Evolutionary conservation across 495 filamentous ascomycete species (phyloP).

Genomic region (Penicillium parvum): DNA sequence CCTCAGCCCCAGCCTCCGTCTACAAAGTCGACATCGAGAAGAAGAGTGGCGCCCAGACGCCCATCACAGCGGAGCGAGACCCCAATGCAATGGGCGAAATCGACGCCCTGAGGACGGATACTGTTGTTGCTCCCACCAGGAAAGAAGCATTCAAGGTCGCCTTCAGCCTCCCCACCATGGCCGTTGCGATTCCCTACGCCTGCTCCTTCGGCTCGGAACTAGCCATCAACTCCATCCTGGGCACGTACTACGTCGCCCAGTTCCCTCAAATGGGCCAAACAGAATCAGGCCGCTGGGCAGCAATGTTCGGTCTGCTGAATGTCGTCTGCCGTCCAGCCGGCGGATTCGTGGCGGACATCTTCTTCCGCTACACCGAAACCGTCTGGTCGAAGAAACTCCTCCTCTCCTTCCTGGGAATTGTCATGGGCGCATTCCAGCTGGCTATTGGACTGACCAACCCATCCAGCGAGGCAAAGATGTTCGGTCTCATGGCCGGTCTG

Average conservation of each 20-base stretch:
- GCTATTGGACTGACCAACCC: conserved; percentile 65
- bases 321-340: conserved; percentile 69
- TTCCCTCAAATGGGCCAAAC: conserved; percentile 74
- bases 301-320: conserved; percentile 90
- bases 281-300: conserved; percentile 68
- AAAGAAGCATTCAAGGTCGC: conserved; percentile 54
- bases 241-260: conserved; percentile 72
- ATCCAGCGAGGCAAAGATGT: conserved; percentile 57
- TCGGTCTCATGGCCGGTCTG: conserved; percentile 69
- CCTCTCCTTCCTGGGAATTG: conserved; percentile 57
- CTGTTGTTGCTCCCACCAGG: conserved; percentile 61
- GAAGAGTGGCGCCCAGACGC: conserved; percentile 33
- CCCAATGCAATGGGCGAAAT: conserved; percentile 51
- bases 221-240: conserved; percentile 78
- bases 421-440: conserved; percentile 64
- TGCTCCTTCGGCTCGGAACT: conserved; percentile 86
- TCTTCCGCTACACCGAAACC: conserved; percentile 58
- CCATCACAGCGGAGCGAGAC: conserved; percentile 43
- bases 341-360: conserved; percentile 66
- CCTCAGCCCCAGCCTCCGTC: conserved; percentile 30
- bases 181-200: conserved; percentile 68
- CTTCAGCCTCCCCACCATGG: conserved; percentile 62
- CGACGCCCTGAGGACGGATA: conserved; percentile 50
- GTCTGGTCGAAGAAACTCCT: conserved; percentile 76
- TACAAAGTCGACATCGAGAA: conserved; percentile 42